phyloP scores from a whole-genome alignment of 768 basidiomycete species.

The Favolaschia claudopus region DNA sequence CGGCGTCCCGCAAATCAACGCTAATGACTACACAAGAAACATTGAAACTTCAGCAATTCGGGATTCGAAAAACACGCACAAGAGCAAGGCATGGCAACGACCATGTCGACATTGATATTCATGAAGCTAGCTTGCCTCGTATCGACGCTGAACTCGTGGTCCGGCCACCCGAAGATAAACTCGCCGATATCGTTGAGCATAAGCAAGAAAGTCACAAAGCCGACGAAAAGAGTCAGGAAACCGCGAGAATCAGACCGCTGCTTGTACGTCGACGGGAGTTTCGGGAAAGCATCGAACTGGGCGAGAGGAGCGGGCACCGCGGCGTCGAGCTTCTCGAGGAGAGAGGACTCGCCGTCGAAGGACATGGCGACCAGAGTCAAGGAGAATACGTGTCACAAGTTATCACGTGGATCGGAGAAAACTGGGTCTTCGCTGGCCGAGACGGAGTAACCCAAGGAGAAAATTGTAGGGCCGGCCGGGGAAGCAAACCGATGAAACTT shows the following conservation, averaged over 20 bases:
- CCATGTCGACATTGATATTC: conserved; percentile 90
- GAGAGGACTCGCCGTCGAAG: conserved; percentile 40
- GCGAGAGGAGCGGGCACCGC: conserved; percentile 70
- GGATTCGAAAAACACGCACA: conserved; percentile 62
- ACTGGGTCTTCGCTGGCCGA: not conserved
- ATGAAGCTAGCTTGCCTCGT: conserved; percentile 63
- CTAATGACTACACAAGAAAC: conserved; percentile 65
- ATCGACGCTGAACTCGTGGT: conserved; percentile 90
- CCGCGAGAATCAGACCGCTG: conserved; percentile 81
- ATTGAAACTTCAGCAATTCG: not conserved
- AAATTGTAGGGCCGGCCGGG: too few species aligned
- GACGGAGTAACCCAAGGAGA: too few species aligned
- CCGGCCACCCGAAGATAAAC: conserved; percentile 93
- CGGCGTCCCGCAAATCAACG: conserved; percentile 89
- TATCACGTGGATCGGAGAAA: conserved; percentile 22
- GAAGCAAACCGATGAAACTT: too few species aligned
- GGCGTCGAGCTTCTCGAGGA: conserved; percentile 71
- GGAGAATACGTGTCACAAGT: conserved; percentile 20
- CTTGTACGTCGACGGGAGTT: conserved; percentile 84
- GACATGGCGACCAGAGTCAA: conserved; percentile 11
- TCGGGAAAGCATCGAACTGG: conserved; percentile 87
- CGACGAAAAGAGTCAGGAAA: conserved; percentile 78
- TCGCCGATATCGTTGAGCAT: conserved; percentile 91
- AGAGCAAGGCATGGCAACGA: conserved; percentile 91
- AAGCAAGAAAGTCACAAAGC: conserved; percentile 71